phyloP scores from a whole-genome alignment of 2,329 filamentous ascomycete species.

The Venturia effusa region DNA sequence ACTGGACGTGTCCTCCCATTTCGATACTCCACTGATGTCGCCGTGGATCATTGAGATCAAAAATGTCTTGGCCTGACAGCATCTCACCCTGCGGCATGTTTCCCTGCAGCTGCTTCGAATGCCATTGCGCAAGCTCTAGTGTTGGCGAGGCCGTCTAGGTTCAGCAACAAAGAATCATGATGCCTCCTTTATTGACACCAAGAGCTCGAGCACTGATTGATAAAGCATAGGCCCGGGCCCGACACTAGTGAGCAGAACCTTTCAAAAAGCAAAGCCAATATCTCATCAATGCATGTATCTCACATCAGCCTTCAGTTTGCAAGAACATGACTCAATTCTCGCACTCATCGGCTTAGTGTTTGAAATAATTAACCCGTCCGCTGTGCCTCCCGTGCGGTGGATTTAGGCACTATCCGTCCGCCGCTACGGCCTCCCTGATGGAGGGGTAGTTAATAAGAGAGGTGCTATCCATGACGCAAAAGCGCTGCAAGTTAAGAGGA shows the following conservation, averaged over 20 bases:
- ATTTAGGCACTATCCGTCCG: slow-evolving; percentile 2
- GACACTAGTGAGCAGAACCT: background rate
- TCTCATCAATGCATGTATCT: background rate
- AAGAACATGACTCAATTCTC: background rate
- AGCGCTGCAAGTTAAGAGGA: background rate
- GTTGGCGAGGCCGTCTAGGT: background rate
- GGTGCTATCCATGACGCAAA: slow-evolving; percentile 6
- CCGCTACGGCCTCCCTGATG: background rate
- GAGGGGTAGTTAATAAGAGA: background rate
- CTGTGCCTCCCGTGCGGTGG: background rate
- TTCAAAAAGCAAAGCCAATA: background rate
- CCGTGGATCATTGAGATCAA: background rate
- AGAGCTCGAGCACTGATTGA: background rate
- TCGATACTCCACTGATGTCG: background rate
- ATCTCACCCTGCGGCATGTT: background rate
- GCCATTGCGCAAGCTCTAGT: too few relatives aligned
- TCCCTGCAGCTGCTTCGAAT: background rate
- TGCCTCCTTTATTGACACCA: background rate
- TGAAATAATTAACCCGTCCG: background rate
- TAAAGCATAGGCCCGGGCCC: background rate
- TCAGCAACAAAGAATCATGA: background rate
- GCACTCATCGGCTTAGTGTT: background rate
- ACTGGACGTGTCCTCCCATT: background rate
- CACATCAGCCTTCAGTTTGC: background rate
- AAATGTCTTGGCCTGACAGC: background rate